These are phyloP conservation scores for Starmera quercuum DNA, from an alignment of 805 yeast species.

Conservation along the genomic window DNA sequence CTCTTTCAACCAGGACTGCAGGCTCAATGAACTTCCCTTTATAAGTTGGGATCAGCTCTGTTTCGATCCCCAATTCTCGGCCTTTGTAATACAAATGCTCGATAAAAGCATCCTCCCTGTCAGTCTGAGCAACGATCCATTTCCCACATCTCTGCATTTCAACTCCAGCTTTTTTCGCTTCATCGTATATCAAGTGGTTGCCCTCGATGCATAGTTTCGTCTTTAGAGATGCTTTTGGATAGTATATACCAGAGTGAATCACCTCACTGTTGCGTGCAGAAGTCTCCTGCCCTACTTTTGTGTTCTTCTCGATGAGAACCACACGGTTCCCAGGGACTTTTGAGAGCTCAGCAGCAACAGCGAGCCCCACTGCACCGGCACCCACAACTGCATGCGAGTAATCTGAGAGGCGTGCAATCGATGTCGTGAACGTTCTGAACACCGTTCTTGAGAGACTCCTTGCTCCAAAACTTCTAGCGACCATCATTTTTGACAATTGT, in stretches of 20 bases:
- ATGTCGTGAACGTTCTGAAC: conserved; percentile 8
- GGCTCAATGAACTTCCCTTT: conserved; percentile 53
- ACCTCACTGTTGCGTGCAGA: conserved; percentile 91
- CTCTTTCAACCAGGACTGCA: conserved; percentile 50
- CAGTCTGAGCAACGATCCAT: conserved; percentile 82
- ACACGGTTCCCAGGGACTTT: conserved; percentile 40
- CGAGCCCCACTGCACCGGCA: conserved; percentile 80
- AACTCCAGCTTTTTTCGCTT: conserved; percentile 37
- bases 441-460: too few species aligned
- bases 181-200: conserved; percentile 54
- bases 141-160: conserved; percentile 65
- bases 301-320: conserved; percentile 62
- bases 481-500: too few species aligned
- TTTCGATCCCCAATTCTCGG: conserved; percentile 45
- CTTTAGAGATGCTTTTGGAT: conserved; percentile 62
- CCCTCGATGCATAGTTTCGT: conserved; percentile 70
- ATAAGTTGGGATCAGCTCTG: conserved; percentile 41
- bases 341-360: conserved; percentile 67
- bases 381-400: conserved; percentile 73
- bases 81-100: conserved; percentile 45
- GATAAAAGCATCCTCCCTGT: conserved; percentile 51
- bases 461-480: too few species aligned
- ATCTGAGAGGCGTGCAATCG: conserved; percentile 25
- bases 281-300: conserved; percentile 66
- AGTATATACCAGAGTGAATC: conserved; percentile 85